phyloP scores from a whole-genome alignment of 139 green algal genomes.

The Pedinophyceae sp. region DNA sequence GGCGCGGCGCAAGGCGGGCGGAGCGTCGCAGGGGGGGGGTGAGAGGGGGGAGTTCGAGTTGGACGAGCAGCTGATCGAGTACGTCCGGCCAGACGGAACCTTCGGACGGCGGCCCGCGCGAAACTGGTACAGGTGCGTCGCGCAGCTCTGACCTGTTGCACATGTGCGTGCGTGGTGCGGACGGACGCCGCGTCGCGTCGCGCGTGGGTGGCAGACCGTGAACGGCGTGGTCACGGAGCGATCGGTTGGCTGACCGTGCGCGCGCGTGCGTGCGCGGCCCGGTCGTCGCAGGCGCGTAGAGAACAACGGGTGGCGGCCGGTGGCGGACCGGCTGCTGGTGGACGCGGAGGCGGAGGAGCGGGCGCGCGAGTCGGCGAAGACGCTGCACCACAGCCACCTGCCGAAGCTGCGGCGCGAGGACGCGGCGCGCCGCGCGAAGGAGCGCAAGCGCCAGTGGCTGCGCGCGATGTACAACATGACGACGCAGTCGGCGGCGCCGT shows the following conservation, averaged over 20 bases:
- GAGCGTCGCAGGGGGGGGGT: too few species aligned
- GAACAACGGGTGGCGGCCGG: constrained; percentile 56
- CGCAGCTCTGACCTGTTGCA: too few species aligned
- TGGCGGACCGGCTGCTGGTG: constrained; percentile 30
- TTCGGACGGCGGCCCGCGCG: constrained; percentile 16
- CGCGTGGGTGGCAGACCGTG: neutral
- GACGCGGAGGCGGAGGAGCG: constrained; percentile 8
- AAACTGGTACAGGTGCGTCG: constrained; percentile 43
- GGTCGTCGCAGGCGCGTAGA: too few species aligned
- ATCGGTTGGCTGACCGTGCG: constrained; percentile 7
- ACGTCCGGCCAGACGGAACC: constrained; percentile 25
- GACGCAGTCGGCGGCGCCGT: neutral
- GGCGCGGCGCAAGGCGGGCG: too few species aligned
- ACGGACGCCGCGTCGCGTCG: too few species aligned
- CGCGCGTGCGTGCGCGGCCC: too few species aligned
- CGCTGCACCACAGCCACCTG: neutral
- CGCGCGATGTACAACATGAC: constrained; percentile 5
- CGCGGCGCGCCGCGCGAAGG: neutral
- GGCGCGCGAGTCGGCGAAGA: constrained; percentile 1
- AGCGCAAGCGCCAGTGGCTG: constrained; percentile 8
- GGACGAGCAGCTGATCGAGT: constrained; percentile 16
- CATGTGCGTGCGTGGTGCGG: too few species aligned
- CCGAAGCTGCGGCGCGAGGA: constrained; percentile 4
- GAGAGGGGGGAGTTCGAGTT: constrained; percentile 21
- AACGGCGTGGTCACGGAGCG: too few species aligned